Percentiles rank a stretch among this genome's conserved stretches.
Conservation (phyloP, 2,329 filamentous ascomycete genomes). For the Nemania diffusa region DNA sequence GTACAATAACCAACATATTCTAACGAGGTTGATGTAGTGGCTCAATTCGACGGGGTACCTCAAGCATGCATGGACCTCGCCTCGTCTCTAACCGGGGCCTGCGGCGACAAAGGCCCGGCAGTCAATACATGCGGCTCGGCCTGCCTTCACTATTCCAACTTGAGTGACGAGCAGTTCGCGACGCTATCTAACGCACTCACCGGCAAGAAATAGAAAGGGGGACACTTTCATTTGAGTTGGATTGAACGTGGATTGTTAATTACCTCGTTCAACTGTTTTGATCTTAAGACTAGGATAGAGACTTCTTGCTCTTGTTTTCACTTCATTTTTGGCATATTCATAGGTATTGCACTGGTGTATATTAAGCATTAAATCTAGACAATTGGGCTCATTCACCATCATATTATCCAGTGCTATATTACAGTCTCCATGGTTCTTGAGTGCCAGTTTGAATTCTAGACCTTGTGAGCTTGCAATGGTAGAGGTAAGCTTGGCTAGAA, state of each 20-base stretch:
- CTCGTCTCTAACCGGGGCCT: constrained; percentile 32
- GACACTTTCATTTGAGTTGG: neutral
- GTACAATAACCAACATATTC: neutral
- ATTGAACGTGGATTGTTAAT: neutral
- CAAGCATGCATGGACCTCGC: constrained; percentile 43
- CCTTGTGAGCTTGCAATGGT: too few relatives aligned
- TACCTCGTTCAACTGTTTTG: neutral
- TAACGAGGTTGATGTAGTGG: constrained; percentile 11
- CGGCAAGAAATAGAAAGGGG: neutral
- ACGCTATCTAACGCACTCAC: neutral
- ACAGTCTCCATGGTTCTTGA: too few relatives aligned
- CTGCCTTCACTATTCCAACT: constrained; percentile 37
- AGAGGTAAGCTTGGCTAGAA: too few relatives aligned
- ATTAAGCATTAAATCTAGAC: neutral
- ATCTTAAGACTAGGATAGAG: neutral
- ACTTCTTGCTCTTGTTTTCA: neutral
- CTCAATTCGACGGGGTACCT: constrained; percentile 32
- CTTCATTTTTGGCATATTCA: neutral
- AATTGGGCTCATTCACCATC: neutral
- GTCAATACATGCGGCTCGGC: constrained; percentile 38
- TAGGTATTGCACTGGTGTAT: neutral
- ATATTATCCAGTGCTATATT: neutral
- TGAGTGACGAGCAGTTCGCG: constrained; percentile 34
- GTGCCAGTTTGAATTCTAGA: too few relatives aligned
- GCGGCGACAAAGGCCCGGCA: constrained; percentile 31